Conservation (phyloP, 108 stramenopile species). For the Nitzschia palea region DNA sequence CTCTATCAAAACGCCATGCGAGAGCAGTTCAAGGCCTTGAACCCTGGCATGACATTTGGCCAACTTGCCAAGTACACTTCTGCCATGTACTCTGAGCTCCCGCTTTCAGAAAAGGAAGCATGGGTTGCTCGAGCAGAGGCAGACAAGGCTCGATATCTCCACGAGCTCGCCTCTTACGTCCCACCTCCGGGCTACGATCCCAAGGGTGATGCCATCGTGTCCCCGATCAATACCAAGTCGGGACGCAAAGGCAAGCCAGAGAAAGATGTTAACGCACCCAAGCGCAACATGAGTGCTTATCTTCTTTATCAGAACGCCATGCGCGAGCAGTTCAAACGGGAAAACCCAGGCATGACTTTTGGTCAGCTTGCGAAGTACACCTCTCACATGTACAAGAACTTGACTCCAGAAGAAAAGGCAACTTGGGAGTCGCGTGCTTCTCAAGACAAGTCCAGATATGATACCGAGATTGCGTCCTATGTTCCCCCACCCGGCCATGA, state of each 20-base stretch:
- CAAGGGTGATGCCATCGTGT: slow-evolving; percentile 77
- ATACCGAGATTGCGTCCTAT: slow-evolving; percentile 74
- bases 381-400: slow-evolving; percentile 87
- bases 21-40: slow-evolving; percentile 76
- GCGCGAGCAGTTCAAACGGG: slow-evolving; percentile 84
- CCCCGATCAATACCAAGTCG: slow-evolving; percentile 43
- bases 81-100: slow-evolving; percentile 82
- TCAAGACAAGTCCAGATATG: slow-evolving; percentile 83
- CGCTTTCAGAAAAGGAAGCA: slow-evolving; percentile 71
- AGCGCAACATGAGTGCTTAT: slow-evolving; percentile 88
- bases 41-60: slow-evolving; percentile 77
- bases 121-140: slow-evolving; percentile 79
- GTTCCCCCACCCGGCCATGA: slow-evolving; percentile 83
- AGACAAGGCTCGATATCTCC: slow-evolving; percentile 82
- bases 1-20: slow-evolving; percentile 83
- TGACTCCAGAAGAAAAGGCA: slow-evolving; percentile 78
- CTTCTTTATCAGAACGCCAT: slow-evolving; percentile 65
- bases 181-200: slow-evolving; percentile 81
- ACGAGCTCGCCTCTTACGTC: slow-evolving; percentile 68
- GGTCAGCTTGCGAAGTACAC: slow-evolving; percentile 91
- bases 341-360: slow-evolving; percentile 81
- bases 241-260: slow-evolving; percentile 56
- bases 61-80: slow-evolving; percentile 85
- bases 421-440: slow-evolving; percentile 77
- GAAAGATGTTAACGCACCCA: slow-evolving; percentile 89